Evolutionary conservation across 495 filamentous ascomycete species (phyloP), one percentile per base, ranked within the genome.

Genomic region (Chaetomium tenue): DNA sequence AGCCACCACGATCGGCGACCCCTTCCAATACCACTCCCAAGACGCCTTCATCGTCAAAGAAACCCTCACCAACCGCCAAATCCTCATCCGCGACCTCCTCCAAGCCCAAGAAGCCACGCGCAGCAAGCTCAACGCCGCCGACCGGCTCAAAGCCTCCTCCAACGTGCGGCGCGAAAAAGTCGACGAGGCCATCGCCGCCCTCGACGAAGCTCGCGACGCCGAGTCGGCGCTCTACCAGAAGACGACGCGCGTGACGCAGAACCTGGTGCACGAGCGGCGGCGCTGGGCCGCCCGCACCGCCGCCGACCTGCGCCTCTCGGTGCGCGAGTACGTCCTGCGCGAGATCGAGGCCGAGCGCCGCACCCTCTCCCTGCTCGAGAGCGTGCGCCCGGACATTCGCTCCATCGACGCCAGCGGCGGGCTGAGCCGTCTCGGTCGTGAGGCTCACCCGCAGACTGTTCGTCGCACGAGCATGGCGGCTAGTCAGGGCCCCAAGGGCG

Each of bases 1-100:
- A 76, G 95, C 95, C 8, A 96, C 93, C 2, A 97, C 93, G 0
- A 83, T 99, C 52, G 91, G 91, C 53, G 95, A 98, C 70, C 92
- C 95, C 8, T 85, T 99, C 58, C 89, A 90, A 65, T 98, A 99
- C 73, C 93, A 99, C 77, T 97, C 92, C 28, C 88, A 88, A 16
- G 94, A 99, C 72, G 91, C 95, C 26, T 94, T 98, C 73, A 96
- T 98, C 71, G 95, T 99, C 67, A 99, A 99, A 77, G 95, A 99
- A 72, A 97, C 93, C 25, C 84, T 99, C 67, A 99, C 95, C 22
- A 99, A 99, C 78, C 89, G 95, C 4, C 95, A 99, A 75, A 96
- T 99, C 71, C 84, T 99, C n/a, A 89, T 97, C 39, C 91, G 95
- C 54, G 95, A 99, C 66, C 84, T 97, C 51, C 74, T 96, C 28